phyloP scores from a whole-genome alignment of 495 filamentous ascomycete species.

The Astrothelium macrocarpum region DNA sequence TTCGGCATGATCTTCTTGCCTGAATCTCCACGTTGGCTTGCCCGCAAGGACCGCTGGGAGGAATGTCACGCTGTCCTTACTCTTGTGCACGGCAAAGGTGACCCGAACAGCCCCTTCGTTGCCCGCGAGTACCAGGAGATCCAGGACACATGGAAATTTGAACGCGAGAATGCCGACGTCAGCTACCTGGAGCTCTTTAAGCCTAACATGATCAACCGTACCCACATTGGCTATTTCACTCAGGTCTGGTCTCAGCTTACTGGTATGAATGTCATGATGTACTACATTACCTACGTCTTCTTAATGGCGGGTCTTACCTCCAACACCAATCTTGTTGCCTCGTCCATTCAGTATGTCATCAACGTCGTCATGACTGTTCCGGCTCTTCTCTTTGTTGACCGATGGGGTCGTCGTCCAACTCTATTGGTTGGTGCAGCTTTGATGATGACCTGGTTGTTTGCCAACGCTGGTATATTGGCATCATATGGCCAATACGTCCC shows the following conservation, averaged over 20 bases:
- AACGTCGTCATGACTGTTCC: conserved; percentile 45
- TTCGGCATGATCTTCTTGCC: conserved; percentile 55
- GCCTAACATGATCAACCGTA: conserved; percentile 64
- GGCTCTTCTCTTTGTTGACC: conserved; percentile 44
- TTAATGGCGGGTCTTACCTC: conserved; percentile 15
- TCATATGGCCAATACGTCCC: conserved; percentile 29
- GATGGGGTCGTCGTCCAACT: conserved; percentile 52
- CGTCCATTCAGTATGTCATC: conserved; percentile 66
- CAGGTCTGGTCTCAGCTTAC: conserved; percentile 81
- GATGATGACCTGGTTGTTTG: conserved; percentile 60
- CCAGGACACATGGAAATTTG: conserved; percentile 57
- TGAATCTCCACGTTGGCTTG: conserved; percentile 71
- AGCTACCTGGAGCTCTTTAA: conserved; percentile 61
- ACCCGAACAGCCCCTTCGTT: conserved; percentile 53
- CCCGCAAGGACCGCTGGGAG: conserved; percentile 64
- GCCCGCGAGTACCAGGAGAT: conserved; percentile 60
- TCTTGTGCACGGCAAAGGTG: conserved; percentile 57
- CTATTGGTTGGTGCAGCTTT: conserved; percentile 54
- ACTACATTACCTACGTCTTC: conserved; percentile 39
- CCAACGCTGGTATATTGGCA: conserved; percentile 61
- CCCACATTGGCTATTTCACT: conserved; percentile 63
- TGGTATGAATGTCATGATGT: conserved; percentile 84
- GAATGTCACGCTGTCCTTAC: conserved; percentile 54
- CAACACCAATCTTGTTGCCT: conserved; percentile 52
- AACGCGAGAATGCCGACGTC: conserved; percentile 51